A percentile compares a stretch with the other conserved stretches of the same genome.
Conservation (phyloP, 2,329 filamentous ascomycete genomes). For the Beauveria sp. region DNA sequence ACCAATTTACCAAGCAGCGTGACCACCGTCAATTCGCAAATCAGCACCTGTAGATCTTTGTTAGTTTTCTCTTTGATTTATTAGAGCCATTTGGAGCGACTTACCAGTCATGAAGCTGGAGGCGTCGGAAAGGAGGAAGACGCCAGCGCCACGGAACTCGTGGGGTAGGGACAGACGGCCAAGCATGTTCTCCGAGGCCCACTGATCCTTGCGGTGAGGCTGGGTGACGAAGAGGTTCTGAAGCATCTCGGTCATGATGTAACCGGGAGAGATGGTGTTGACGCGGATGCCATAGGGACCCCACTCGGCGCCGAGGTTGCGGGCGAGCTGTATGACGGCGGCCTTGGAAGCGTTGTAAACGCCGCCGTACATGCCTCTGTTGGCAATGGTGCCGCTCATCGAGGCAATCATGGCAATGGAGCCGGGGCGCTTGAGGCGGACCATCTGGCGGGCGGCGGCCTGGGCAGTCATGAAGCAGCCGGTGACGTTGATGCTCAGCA, state of each 20-base stretch:
- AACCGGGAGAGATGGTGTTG: constrained; percentile 74
- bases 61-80: background rate
- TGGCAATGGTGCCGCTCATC: constrained; percentile 62
- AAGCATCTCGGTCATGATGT: constrained; percentile 79
- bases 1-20: constrained; percentile 46
- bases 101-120: constrained; percentile 66
- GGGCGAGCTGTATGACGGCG: constrained; percentile 61
- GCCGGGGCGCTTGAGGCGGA: constrained; percentile 47
- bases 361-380: constrained; percentile 50
- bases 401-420: constrained; percentile 62
- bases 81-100: background rate
- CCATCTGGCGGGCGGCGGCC: constrained; percentile 74
- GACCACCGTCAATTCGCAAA: constrained; percentile 64
- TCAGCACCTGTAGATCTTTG: constrained; percentile 34
- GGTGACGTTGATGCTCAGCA: constrained; percentile 81
- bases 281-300: constrained; percentile 65
- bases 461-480: constrained; percentile 80
- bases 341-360: constrained; percentile 74
- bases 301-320: constrained; percentile 68
- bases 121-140: constrained; percentile 66
- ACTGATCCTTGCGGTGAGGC: constrained; percentile 59
- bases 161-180: constrained; percentile 57
- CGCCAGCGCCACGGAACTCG: constrained; percentile 64
- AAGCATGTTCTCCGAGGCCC: constrained; percentile 83
- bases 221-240: constrained; percentile 68